These are phyloP conservation scores for Scytalidium lignicola DNA, from an alignment of 2,329 filamentous ascomycete species.

Conservation along the genomic window DNA sequence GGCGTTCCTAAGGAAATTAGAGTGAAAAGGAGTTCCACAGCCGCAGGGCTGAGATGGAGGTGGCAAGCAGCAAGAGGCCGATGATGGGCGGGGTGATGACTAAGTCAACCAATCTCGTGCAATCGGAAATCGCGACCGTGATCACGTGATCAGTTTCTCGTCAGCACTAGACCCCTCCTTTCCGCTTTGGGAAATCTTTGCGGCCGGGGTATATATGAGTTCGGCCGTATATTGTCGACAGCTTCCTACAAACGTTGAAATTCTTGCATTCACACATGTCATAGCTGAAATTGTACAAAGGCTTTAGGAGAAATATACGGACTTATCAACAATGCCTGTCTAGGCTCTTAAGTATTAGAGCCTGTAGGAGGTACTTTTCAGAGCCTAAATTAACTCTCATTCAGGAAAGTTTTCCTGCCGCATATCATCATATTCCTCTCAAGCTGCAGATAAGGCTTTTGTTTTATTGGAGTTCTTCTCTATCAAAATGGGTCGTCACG, in stretches of 20 bases:
- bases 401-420: neutral
- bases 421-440: neutral
- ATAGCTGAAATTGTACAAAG: neutral
- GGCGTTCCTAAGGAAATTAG: no score
- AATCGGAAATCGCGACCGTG: no score
- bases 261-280: no score
- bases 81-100: no score
- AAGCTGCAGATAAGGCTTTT: neutral
- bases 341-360: neutral
- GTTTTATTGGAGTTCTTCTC: neutral
- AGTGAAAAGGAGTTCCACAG: neutral
- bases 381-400: neutral
- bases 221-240: neutral
- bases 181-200: neutral
- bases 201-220: neutral
- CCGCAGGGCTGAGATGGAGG: neutral
- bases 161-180: neutral
- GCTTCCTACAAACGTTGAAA: no score
- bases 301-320: neutral
- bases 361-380: neutral
- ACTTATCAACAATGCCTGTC: neutral
- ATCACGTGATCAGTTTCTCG: neutral
- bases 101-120: no score
- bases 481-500: neutral
- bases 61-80: neutral